These are phyloP conservation scores for Aureobasidium namibiae DNA, from an alignment of 2,329 filamentous ascomycete species.

Conservation along the genomic window DNA sequence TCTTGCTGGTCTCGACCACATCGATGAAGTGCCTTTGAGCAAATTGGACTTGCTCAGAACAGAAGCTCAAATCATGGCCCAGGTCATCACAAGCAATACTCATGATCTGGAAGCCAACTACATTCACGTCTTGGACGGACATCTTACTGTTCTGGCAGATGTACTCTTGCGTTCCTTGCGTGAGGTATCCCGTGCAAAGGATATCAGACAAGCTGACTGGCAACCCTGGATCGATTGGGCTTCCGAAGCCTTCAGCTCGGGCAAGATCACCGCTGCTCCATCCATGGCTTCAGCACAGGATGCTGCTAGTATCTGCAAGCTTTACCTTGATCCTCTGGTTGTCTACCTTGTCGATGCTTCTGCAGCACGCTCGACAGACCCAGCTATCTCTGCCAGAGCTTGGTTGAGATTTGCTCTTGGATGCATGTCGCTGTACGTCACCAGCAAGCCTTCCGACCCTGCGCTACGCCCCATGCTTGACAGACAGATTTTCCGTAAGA, in stretches of 20 bases:
- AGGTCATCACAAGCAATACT: conserved; percentile 27
- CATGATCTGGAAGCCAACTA: conserved; percentile 23
- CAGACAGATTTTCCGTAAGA: conserved; percentile 48
- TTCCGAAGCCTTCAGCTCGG: neutral
- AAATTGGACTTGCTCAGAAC: conserved; percentile 31
- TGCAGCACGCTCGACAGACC: neutral
- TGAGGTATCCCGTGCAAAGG: conserved; percentile 20
- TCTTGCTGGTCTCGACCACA: neutral
- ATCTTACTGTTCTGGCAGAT: conserved; percentile 22
- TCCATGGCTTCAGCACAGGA: neutral
- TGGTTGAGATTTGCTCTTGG: conserved; percentile 72
- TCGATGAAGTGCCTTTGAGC: conserved; percentile 6
- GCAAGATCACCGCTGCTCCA: neutral
- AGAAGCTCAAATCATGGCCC: conserved; percentile 32
- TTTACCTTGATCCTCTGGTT: conserved; percentile 2
- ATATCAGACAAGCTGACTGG: conserved; percentile 6
- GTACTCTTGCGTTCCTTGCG: conserved; percentile 22
- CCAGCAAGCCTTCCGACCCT: conserved; percentile 80
- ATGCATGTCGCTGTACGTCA: conserved; percentile 71
- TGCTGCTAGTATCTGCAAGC: neutral
- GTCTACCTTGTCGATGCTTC: conserved; percentile 2
- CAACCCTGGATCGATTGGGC: conserved; percentile 7
- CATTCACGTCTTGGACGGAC: conserved; percentile 16
- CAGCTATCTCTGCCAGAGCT: conserved; percentile 30
- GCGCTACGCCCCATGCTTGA: conserved; percentile 56